These are phyloP conservation scores for Aspergillus chevalieri DNA, from an alignment of 2,329 filamentous ascomycete species.

Conservation along the genomic window DNA sequence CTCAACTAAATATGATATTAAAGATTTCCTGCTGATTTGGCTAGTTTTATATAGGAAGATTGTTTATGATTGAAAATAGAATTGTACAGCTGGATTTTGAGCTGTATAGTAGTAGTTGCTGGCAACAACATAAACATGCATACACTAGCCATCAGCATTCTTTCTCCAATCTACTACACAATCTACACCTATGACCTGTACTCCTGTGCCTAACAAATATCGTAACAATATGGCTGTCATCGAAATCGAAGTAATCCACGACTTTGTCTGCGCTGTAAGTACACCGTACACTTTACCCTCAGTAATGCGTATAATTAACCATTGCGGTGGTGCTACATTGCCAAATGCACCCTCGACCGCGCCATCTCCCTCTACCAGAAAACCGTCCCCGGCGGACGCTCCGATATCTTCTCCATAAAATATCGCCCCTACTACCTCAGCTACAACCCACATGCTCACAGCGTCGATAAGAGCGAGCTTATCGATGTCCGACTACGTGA, in stretches of 20 bases:
- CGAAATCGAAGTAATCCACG: conserved; percentile 20
- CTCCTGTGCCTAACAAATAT: background rate
- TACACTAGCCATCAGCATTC: no score
- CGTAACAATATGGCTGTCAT: conserved; percentile 8
- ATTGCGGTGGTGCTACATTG: conserved; percentile 37
- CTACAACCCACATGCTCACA: conserved; percentile 6
- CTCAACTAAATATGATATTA: no score
- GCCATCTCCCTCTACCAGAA: conserved; percentile 36
- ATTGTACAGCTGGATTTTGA: no score
- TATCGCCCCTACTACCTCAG: conserved; percentile 38
- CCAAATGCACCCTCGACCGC: conserved; percentile 32
- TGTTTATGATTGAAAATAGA: no score
- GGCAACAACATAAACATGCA: no score
- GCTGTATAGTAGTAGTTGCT: no score
- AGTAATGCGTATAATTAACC: background rate
- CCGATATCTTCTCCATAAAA: conserved; percentile 30
- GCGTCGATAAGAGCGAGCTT: conserved; percentile 4
- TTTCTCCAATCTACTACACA: no score
- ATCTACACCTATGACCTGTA: no score
- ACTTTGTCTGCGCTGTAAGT: conserved; percentile 28
- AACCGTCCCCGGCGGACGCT: conserved; percentile 33
- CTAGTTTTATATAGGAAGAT: no score
- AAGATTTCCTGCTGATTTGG: no score
- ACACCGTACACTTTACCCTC: background rate
- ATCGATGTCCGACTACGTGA: conserved; percentile 16